Percentiles rank a stretch among this genome's conserved stretches.
phyloP scores from a whole-genome alignment of 2,329 filamentous ascomycete genomes.

The Lasiodiplodia sp. region DNA sequence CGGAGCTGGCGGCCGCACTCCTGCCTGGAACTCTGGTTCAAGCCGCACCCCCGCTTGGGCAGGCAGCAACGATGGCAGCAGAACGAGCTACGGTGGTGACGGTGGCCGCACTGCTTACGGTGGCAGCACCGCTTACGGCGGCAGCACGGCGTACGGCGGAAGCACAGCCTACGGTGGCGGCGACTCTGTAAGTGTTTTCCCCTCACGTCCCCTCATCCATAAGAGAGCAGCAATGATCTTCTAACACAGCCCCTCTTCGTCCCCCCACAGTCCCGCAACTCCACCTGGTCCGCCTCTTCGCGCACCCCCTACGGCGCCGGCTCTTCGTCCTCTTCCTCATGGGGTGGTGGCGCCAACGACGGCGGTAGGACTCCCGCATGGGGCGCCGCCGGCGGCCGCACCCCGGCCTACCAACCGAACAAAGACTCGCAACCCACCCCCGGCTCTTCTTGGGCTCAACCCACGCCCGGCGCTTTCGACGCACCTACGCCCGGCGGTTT shows the following conservation, averaged over 20 bases:
- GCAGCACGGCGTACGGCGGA: slow-evolving; percentile 63
- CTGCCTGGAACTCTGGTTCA: slow-evolving; percentile 37
- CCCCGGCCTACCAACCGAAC: slow-evolving; percentile 46
- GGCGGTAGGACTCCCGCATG: slow-evolving; percentile 78
- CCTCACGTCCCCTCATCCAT: slow-evolving; percentile 8
- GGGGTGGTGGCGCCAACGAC: slow-evolving; percentile 61
- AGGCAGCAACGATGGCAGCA: slow-evolving; percentile 46
- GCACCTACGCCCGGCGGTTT: slow-evolving; percentile 49
- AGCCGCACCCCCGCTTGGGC: slow-evolving; percentile 42
- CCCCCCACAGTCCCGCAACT: slow-evolving; percentile 32
- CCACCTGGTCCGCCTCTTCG: slow-evolving; percentile 47
- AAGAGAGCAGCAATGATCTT: slow-evolving; percentile 1
- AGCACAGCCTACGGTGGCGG: slow-evolving; percentile 59
- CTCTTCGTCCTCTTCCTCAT: slow-evolving; percentile 64
- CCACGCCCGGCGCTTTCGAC: slow-evolving; percentile 48
- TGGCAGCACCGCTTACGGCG: slow-evolving; percentile 60
- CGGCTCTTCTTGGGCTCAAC: slow-evolving; percentile 34
- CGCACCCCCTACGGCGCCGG: slow-evolving; percentile 70
- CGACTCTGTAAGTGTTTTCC: slow-evolving; percentile 37
- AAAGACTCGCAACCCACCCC: slow-evolving; percentile 40
- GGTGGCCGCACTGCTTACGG: slow-evolving; percentile 57
- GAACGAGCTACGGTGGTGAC: slow-evolving; percentile 53
- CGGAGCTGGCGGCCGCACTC: slow-evolving; percentile 48
- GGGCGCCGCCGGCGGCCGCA: slow-evolving; percentile 40
- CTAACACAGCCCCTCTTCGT: slow-evolving; percentile 17